Percentiles rank a stretch among this genome's conserved stretches.
Evolutionary conservation across 1,284 basidiomycete species (phyloP).

Genomic region (Meripilus lineatus): DNA sequence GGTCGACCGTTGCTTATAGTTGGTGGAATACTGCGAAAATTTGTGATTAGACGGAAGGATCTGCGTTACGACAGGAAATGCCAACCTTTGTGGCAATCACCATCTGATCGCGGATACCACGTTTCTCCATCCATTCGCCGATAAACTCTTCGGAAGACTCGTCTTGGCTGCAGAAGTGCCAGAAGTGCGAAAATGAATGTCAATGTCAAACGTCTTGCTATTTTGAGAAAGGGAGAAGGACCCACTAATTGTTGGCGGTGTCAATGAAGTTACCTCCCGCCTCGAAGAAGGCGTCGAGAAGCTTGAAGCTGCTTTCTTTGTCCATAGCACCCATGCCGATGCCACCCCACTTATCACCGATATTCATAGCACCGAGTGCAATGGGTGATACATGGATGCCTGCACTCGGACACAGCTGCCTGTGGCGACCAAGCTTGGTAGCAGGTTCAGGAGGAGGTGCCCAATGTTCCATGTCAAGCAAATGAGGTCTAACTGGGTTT

Average conservation of each 20-base stretch:
- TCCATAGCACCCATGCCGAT: conserved; percentile 34
- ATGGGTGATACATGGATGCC: conserved; percentile 1
- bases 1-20: conserved; percentile 19
- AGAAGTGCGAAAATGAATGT: neutral
- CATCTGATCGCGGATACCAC: conserved; percentile 12
- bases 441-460: neutral
- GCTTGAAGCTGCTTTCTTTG: conserved; percentile 25
- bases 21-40: conserved; percentile 25
- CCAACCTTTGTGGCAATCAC: conserved; percentile 14
- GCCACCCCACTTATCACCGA: conserved; percentile 40
- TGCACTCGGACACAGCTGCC: neutral
- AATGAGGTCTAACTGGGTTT: neutral
- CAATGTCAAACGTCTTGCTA: neutral
- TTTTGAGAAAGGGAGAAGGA: too few species aligned
- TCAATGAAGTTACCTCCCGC: conserved; percentile 50
- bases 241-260: conserved; percentile 26
- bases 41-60: neutral
- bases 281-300: conserved; percentile 40
- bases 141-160: conserved; percentile 13
- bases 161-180: conserved; percentile 9
- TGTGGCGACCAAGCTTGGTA: neutral
- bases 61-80: neutral
- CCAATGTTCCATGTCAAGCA: neutral
- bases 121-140: conserved; percentile 16
- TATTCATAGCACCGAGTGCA: conserved; percentile 44